A percentile compares a stretch with the other conserved stretches of the same genome.
These are phyloP conservation scores for Metschnikowia noctiluminum DNA, from an alignment of 805 yeast species.

Conservation along the genomic window DNA sequence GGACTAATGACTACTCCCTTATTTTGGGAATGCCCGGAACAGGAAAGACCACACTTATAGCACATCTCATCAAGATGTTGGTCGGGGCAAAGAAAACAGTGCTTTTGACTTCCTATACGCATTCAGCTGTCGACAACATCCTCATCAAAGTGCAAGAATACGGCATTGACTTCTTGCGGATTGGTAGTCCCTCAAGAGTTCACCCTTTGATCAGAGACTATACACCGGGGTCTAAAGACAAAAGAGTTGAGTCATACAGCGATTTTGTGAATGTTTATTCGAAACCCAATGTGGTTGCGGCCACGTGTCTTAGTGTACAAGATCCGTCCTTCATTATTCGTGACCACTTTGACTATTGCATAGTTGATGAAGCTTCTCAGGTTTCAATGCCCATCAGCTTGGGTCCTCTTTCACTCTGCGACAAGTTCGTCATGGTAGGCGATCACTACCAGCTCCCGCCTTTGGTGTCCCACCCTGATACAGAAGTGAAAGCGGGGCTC, in stretches of 20 bases:
- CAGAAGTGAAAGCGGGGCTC: constrained; percentile 63
- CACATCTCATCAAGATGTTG: constrained; percentile 62
- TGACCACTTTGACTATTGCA: constrained; percentile 80
- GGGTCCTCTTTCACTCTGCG: constrained; percentile 79
- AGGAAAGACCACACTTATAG: constrained; percentile 89
- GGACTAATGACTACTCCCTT: constrained; percentile 71
- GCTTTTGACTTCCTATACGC: constrained; percentile 82
- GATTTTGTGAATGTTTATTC: constrained; percentile 48
- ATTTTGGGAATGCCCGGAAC: constrained; percentile 98
- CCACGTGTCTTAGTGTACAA: constrained; percentile 77
- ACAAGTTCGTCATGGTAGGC: constrained; percentile 88
- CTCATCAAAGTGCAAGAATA: constrained; percentile 57
- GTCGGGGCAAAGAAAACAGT: constrained; percentile 63
- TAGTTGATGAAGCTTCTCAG: constrained; percentile 95
- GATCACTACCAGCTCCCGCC: constrained; percentile 96
- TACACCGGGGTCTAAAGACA: constrained; percentile 39
- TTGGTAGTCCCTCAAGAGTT: constrained; percentile 59
- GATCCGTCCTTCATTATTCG: constrained; percentile 56
- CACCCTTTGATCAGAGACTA: constrained; percentile 59
- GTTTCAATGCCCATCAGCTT: constrained; percentile 86
- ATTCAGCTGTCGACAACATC: constrained; percentile 95
- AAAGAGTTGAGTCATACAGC: constrained; percentile 34
- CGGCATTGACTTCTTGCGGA: constrained; percentile 50
- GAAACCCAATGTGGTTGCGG: constrained; percentile 73
- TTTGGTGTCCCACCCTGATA: constrained; percentile 56